Percentiles rank a stretch among this genome's conserved stretches.
These are phyloP conservation scores for Citrullus colocynthis DNA, from an alignment of 306 rosid genomes.

Conservation along the genomic window DNA sequence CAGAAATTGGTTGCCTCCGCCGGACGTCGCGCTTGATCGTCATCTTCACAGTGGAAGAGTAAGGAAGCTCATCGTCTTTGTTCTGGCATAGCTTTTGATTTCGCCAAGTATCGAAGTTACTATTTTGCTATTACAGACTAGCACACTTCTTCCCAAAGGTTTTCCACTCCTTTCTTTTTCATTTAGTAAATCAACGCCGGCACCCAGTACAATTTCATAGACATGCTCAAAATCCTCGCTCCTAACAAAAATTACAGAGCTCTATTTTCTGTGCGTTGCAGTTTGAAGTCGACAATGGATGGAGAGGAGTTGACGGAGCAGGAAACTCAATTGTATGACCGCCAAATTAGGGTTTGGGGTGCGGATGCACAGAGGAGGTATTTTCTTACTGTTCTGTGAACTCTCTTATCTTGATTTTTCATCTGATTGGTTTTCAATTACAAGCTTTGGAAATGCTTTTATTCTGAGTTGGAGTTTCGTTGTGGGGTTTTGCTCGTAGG, in stretches of 20 bases:
- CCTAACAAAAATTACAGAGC: background rate
- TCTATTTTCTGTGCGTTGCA: slow-evolving; percentile 2
- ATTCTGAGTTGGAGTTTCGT: background rate
- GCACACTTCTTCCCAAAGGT: background rate
- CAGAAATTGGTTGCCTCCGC: background rate
- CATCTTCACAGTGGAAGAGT: background rate
- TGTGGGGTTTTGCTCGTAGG: slow-evolving; percentile 27
- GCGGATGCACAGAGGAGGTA: slow-evolving; percentile 98
- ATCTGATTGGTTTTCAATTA: background rate
- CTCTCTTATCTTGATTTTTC: background rate
- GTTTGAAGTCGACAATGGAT: slow-evolving; percentile 51
- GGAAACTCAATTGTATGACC: slow-evolving; percentile 91
- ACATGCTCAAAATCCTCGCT: background rate
- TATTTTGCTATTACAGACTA: background rate
- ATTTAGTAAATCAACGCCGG: background rate
- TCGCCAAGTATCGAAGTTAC: background rate
- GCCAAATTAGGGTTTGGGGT: slow-evolving; percentile 99
- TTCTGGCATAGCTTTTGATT: background rate
- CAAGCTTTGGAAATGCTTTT: background rate
- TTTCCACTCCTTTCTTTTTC: background rate
- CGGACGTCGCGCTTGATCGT: background rate
- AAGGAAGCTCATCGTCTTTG: background rate
- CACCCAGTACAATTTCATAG: background rate
- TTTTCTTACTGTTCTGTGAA: background rate
- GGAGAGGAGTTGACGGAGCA: slow-evolving; percentile 94